These are phyloP conservation scores for Colletotrichum eleusines DNA, from an alignment of 2,329 filamentous ascomycete genomes.

Conservation along the genomic window DNA sequence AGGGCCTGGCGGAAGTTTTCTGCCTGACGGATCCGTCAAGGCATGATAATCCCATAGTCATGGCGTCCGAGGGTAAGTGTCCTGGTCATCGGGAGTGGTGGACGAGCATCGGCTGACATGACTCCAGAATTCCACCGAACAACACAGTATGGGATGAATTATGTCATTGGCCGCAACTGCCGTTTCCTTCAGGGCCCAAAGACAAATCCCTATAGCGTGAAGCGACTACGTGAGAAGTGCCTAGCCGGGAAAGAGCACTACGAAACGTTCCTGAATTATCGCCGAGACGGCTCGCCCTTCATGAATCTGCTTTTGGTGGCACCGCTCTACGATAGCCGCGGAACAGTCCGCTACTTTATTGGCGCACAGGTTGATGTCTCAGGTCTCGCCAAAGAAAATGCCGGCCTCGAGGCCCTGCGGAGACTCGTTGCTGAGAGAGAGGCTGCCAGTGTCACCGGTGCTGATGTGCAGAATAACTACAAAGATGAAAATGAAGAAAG, in stretches of 20 bases:
- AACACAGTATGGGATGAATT: slow-evolving; percentile 80
- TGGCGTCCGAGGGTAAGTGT: slow-evolving; percentile 76
- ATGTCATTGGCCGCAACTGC: slow-evolving; percentile 81
- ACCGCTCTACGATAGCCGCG: slow-evolving; percentile 76
- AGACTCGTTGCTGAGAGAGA: slow-evolving; percentile 57
- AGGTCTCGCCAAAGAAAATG: slow-evolving; percentile 74
- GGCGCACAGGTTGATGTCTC: slow-evolving; percentile 80
- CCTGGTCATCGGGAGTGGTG: rapidly evolving
- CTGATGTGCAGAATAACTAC: slow-evolving; percentile 46
- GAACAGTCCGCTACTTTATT: slow-evolving; percentile 74
- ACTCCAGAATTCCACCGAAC: slow-evolving; percentile 76
- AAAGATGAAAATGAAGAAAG: slow-evolving; percentile 42
- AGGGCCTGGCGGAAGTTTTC: slow-evolving; percentile 82
- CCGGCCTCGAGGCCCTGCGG: slow-evolving; percentile 72
- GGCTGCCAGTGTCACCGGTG: slow-evolving; percentile 38
- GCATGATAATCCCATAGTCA: slow-evolving; percentile 80
- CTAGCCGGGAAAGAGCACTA: slow-evolving; percentile 75
- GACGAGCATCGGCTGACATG: background rate
- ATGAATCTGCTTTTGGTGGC: slow-evolving; percentile 83
- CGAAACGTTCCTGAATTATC: slow-evolving; percentile 82
- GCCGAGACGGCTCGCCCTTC: slow-evolving; percentile 81
- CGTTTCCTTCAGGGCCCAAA: slow-evolving; percentile 82
- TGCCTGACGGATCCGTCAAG: slow-evolving; percentile 81
- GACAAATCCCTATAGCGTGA: slow-evolving; percentile 73
- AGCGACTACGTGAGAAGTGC: slow-evolving; percentile 72